Evolutionary conservation across 2,329 filamentous ascomycete species (phyloP).

Genomic region (Aureobasidium sp.): DNA sequence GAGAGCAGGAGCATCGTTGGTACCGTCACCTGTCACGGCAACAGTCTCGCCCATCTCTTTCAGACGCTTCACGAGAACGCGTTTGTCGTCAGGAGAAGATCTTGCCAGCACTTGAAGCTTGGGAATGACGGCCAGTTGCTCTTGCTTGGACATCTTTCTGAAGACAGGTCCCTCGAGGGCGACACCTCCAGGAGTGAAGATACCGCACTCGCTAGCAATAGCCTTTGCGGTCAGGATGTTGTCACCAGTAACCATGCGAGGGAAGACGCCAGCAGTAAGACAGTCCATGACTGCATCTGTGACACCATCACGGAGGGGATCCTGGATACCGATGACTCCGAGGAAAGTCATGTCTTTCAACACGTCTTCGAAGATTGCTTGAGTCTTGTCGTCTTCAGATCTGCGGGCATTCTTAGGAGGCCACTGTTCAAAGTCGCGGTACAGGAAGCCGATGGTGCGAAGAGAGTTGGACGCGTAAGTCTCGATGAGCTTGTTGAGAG

Average conservation of each 20-base stretch:
- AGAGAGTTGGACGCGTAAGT: constrained; percentile 73
- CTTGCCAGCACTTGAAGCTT: constrained; percentile 61
- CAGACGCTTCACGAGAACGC: constrained; percentile 56
- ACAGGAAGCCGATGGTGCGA: constrained; percentile 76
- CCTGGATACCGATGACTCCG: constrained; percentile 66
- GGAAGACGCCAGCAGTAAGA: constrained; percentile 60
- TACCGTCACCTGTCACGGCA: constrained; percentile 60
- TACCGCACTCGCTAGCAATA: constrained; percentile 67
- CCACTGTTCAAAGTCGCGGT: constrained; percentile 69
- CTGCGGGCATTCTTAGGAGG: constrained; percentile 59
- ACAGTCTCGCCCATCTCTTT: constrained; percentile 60
- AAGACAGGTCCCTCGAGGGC: constrained; percentile 41
- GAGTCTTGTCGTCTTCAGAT: constrained; percentile 53
- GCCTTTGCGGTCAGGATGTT: constrained; percentile 66
- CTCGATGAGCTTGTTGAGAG: constrained; percentile 61
- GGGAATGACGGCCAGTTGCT: constrained; percentile 51
- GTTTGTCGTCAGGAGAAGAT: constrained; percentile 64
- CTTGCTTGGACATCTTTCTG: constrained; percentile 33
- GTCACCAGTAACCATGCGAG: constrained; percentile 69
- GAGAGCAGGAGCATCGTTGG: constrained; percentile 59
- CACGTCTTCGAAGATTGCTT: constrained; percentile 60
- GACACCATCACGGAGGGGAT: constrained; percentile 63
- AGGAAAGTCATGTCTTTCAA: constrained; percentile 68
- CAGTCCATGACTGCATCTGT: constrained; percentile 60
- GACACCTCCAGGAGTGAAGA: constrained; percentile 41